Conservation (phyloP, 306 rosid genomes). For the Crotalaria pallida region DNA sequence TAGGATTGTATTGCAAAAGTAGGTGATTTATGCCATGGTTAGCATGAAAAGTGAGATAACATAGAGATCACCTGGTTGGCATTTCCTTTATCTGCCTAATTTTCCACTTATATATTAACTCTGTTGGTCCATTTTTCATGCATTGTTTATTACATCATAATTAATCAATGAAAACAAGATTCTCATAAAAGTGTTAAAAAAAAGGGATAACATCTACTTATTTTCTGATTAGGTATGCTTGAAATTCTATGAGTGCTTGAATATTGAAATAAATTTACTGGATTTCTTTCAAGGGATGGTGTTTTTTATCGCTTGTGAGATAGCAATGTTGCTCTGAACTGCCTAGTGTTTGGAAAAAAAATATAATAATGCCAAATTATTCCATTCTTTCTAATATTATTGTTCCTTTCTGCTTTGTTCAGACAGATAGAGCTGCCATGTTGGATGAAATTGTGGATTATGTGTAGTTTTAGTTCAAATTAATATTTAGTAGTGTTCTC, state of each 20-base stretch:
- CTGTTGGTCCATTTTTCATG: not conserved
- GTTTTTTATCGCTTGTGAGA: not conserved
- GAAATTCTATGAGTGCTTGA: not conserved
- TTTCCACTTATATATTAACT: no score
- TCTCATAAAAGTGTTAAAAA: not conserved
- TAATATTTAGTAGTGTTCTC: no score
- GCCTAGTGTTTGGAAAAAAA: conserved; percentile 13
- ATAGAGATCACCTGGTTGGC: not conserved
- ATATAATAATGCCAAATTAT: not conserved
- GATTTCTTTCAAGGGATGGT: not conserved
- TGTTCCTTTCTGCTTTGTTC: conserved; percentile 15
- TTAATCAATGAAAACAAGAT: not conserved
- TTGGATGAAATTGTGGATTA: conserved; percentile 97
- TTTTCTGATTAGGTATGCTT: not conserved
- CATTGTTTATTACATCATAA: not conserved
- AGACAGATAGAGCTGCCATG: conserved; percentile 99
- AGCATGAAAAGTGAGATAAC: not conserved
- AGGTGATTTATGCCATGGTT: not conserved
- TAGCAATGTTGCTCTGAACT: conserved; percentile 7
- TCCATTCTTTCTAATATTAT: conserved; percentile 17
- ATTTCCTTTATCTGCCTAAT: not conserved
- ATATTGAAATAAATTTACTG: not conserved
- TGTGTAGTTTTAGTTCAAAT: no score
- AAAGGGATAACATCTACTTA: not conserved
- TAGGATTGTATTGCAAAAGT: no score